Base-by-base conservation (phyloP, 140 eudicot species). In the Bidens hawaiensis region DNA sequence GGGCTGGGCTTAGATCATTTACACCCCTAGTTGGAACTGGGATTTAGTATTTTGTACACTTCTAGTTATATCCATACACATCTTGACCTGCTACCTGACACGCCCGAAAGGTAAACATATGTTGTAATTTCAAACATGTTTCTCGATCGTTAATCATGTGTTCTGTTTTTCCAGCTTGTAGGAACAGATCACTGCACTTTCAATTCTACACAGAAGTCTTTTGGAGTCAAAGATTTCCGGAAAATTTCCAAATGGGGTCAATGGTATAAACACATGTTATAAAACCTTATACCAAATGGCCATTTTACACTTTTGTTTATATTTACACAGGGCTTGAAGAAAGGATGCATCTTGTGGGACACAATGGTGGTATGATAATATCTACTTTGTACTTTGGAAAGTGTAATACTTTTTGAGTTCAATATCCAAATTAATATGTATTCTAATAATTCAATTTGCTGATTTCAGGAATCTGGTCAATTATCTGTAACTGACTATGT, bases 131-230 rank as follows among this genome's bases (percentile, higher is more conserved):
- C 30, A 7, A 41, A 27, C 40, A 28, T 41, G 31, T 48, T 50
- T 64, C 42, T 36, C 21, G 26, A 40, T 26, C 28, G 43, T 55
- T 57, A 40, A 11, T 14, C 41, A 46, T 17, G 23, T 68, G 57
- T 63, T 73, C 57, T 27, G 33, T 42, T 64, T 51, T 71, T 76
- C 72, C 89, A 91, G 99, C 96, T 91, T 14, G 99, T 91, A 18
- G 99, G 96, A 80, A 91, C 96, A 40, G 99, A 91, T 73, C 99
- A 91, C 78, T 91, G 99, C 57, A 76, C 96, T 34, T 91, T 91
- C 69, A 91, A 82, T 65, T 80, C 99, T 49, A 80, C 87, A 6
- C 99, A 91, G 52, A 91, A 87, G 54, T 81, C 91, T 25, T 47
- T 84, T 18, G 99, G 99, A 51, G 67, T 78, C 70, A 80, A 82